Conservation (phyloP, 192 early-diverging fungal species). For the Diversispora eburnea region DNA sequence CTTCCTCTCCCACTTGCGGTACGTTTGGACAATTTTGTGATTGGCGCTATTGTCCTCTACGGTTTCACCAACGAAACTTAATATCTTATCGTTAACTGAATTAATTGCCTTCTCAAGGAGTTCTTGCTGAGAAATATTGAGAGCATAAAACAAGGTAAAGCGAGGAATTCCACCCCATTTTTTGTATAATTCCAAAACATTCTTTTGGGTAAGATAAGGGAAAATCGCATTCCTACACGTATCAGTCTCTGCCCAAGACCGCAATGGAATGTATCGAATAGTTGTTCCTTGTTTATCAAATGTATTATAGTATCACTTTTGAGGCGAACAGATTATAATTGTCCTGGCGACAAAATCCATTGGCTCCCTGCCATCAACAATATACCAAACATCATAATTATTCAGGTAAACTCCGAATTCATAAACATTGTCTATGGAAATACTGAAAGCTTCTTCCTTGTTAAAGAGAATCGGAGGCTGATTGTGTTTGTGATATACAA, state of each 20-base stretch:
- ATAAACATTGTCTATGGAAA: background rate
- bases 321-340: slow-evolving; percentile 8
- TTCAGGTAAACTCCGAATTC: background rate
- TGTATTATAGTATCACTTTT: background rate
- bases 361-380: slow-evolving; percentile 4
- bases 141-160: no score
- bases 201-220: background rate
- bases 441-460: background rate
- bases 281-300: slow-evolving; percentile 16
- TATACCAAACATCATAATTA: slow-evolving; percentile 15
- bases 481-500: slow-evolving; percentile 25
- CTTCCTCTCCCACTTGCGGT: no score
- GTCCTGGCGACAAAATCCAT: slow-evolving; percentile 15
- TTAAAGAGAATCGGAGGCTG: slow-evolving; percentile 17
- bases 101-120: no score
- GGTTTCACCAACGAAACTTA: no score
- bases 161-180: no score
- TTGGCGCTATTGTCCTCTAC: no score
- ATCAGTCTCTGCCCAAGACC: slow-evolving; percentile 7
- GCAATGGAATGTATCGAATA: background rate
- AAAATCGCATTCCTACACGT: background rate
- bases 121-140: no score
- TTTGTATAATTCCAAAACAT: no score
- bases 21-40: no score
- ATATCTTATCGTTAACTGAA: no score